phyloP scores from a whole-genome alignment of 257 asterid genomes.

The Mitragyna speciosa region DNA sequence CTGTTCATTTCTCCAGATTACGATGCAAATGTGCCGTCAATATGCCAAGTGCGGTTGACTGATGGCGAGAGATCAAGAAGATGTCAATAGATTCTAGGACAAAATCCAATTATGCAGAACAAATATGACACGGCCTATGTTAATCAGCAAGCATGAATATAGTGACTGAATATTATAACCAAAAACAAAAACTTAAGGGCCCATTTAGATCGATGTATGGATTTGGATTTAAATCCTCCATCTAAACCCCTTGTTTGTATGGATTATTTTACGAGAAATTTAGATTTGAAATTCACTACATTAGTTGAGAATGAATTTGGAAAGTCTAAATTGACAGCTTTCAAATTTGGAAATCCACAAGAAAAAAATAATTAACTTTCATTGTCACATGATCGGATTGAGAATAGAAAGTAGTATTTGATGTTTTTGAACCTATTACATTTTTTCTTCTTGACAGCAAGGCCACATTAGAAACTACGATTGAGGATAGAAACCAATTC shows the following conservation, averaged over 20 bases:
- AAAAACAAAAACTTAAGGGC: too few species aligned
- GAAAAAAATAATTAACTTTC: background rate
- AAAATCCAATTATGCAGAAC: conserved; percentile 3
- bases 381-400: background rate
- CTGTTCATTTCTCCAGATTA: conserved; percentile 20
- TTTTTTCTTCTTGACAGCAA: background rate
- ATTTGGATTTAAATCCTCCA: too few species aligned
- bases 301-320: too few species aligned
- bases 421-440: background rate
- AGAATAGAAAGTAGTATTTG: background rate
- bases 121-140: conserved; percentile 1
- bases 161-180: too few species aligned
- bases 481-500: background rate
- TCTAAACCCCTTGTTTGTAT: too few species aligned
- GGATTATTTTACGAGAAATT: too few species aligned
- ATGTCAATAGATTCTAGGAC: conserved; percentile 26
- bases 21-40: conserved; percentile 14
- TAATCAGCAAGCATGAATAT: background rate
- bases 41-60: conserved; percentile 28
- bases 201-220: too few species aligned
- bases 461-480: background rate
- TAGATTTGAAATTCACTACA: too few species aligned
- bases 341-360: too few species aligned
- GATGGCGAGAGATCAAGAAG: conserved; percentile 34
- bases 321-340: too few species aligned